phyloP scores from a whole-genome alignment of 2,329 filamentous ascomycete genomes.

The Keithomyces neogunnii region DNA sequence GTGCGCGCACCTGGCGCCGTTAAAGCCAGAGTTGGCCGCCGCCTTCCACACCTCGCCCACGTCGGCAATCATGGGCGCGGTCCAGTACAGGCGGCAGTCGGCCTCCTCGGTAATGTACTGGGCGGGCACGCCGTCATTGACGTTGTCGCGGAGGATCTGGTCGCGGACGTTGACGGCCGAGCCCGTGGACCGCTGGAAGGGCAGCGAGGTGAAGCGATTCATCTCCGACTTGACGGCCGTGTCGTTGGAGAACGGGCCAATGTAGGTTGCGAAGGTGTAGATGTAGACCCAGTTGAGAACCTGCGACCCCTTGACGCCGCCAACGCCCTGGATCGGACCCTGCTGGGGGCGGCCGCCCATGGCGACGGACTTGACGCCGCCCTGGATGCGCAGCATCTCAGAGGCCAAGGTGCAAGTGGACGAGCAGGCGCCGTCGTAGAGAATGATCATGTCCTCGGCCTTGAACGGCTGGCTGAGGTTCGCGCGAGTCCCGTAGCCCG shows the following conservation, averaged over 20 bases:
- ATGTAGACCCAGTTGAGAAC: constrained; percentile 24
- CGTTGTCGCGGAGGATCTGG: constrained; percentile 26
- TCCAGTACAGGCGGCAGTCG: constrained; percentile 44
- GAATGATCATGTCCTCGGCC: constrained; percentile 48
- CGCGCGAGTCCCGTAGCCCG: constrained; percentile 32
- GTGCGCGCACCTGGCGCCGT: constrained; percentile 30
- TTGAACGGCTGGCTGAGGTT: constrained; percentile 42
- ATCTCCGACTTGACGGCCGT: constrained; percentile 18
- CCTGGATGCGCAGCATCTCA: constrained; percentile 44
- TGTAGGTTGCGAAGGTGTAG: constrained; percentile 14
- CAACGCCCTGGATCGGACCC: constrained; percentile 44
- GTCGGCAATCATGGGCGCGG: constrained; percentile 37
- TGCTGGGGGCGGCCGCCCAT: constrained; percentile 40
- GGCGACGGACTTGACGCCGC: constrained; percentile 41
- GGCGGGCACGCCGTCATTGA: constrained; percentile 32
- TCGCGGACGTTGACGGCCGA: constrained; percentile 30
- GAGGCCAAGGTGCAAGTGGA: constrained; percentile 50
- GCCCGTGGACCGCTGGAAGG: constrained; percentile 22
- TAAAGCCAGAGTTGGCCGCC: constrained; percentile 30
- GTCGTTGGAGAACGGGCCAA: constrained; percentile 18
- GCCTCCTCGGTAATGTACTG: constrained; percentile 39
- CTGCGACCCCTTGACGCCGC: constrained; percentile 43
- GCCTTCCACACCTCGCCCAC: constrained; percentile 39
- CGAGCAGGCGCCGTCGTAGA: constrained; percentile 52
- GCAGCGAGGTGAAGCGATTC: constrained; percentile 21